Evolutionary conservation across 768 basidiomycete species (phyloP).

Genomic region (Inosperma sp.): DNA sequence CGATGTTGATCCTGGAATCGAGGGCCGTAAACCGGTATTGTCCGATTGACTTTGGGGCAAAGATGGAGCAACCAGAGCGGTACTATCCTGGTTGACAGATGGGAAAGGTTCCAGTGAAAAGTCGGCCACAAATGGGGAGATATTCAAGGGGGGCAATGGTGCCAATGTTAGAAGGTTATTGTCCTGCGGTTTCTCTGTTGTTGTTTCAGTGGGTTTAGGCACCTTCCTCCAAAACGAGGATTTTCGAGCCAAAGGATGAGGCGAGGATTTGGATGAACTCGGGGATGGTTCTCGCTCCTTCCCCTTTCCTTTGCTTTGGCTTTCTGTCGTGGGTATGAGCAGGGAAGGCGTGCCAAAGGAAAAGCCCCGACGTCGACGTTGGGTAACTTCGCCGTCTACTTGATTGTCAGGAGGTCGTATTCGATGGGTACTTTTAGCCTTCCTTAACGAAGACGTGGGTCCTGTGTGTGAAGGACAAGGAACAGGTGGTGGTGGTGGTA

Average conservation of each 20-base stretch:
- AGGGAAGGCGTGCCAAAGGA: constrained; percentile 50
- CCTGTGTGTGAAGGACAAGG: neutral
- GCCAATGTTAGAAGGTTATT: neutral
- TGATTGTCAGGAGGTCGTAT: constrained; percentile 3
- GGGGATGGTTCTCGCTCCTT: constrained; percentile 31
- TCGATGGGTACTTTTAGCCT: constrained; percentile 50
- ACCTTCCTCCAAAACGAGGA: constrained; percentile 66
- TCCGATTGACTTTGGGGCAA: neutral
- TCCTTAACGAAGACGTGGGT: constrained; percentile 25
- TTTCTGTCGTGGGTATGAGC: constrained; percentile 30
- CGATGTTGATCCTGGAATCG: constrained; percentile 10
- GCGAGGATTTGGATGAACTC: constrained; percentile 22
- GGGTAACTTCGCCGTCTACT: constrained; percentile 16
- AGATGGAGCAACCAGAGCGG: neutral
- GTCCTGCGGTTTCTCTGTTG: constrained; percentile 9
- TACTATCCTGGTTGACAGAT: constrained; percentile 2
- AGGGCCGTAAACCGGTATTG: neutral
- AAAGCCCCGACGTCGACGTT: constrained; percentile 45
- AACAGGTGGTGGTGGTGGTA: constrained; percentile 14
- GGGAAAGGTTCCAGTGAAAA: constrained; percentile 5
- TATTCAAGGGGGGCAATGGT: constrained; percentile 4
- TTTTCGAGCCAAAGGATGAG: constrained; percentile 48
- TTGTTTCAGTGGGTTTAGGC: constrained; percentile 23
- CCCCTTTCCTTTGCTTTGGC: constrained; percentile 43
- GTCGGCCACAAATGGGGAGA: constrained; percentile 2